These are phyloP conservation scores for Trichocladium antarcticum DNA, from an alignment of 495 filamentous ascomycete genomes.

Conservation along the genomic window DNA sequence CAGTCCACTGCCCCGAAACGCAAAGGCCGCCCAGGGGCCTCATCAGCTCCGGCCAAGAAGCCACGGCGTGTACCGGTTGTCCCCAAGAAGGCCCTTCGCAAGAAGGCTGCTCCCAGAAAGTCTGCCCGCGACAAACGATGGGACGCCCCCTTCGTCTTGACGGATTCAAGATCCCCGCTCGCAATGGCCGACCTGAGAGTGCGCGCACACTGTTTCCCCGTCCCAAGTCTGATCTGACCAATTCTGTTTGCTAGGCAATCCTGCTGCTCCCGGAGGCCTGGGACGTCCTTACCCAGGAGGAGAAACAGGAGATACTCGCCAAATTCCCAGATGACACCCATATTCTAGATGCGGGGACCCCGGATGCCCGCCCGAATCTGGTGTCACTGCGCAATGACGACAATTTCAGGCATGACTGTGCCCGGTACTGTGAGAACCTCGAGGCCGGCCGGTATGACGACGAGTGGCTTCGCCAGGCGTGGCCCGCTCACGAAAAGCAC, in stretches of 20 bases:
- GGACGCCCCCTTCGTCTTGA: constrained; percentile 40
- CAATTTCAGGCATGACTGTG: constrained; percentile 36
- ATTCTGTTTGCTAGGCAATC: constrained; percentile 35
- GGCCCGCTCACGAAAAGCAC: constrained; percentile 49
- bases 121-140: constrained; percentile 21
- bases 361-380: constrained; percentile 27
- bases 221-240: neutral
- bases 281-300: constrained; percentile 43
- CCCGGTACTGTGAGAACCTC: constrained; percentile 43
- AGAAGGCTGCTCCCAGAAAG: constrained; percentile 12
- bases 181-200: constrained; percentile 47
- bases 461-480: constrained; percentile 56
- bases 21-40: neutral
- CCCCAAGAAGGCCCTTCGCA: constrained; percentile 9
- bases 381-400: constrained; percentile 32
- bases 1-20: constrained; percentile 3
- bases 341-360: constrained; percentile 25
- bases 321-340: constrained; percentile 43
- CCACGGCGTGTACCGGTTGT: neutral
- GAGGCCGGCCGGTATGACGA: constrained; percentile 49
- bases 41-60: constrained; percentile 8
- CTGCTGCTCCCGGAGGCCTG: constrained; percentile 47
- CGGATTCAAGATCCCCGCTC: constrained; percentile 45
- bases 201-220: constrained; percentile 11
- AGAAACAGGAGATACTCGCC: constrained; percentile 45